Conservation (phyloP, 257 asterid species). For the Dorcoceras hygrometricum region DNA sequence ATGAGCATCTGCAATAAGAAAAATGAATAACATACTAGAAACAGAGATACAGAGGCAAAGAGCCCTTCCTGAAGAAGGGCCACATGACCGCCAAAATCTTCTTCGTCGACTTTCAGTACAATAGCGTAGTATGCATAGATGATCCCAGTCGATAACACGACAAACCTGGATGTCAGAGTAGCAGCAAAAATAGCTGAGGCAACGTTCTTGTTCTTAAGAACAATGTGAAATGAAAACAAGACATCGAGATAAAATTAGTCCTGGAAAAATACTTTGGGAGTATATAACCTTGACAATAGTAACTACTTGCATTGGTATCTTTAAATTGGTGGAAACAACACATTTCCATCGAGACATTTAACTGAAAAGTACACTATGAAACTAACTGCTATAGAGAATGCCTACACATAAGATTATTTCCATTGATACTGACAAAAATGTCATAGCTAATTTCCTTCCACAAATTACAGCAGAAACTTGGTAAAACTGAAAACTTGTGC, state of each 20-base stretch:
- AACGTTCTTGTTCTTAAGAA: background rate
- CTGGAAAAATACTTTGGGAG: background rate
- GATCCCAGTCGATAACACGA: constrained; percentile 66
- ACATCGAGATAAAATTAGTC: background rate
- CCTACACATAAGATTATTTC: constrained; percentile 1
- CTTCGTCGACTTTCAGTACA: constrained; percentile 83
- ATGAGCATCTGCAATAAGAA: background rate
- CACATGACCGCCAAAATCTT: constrained; percentile 92
- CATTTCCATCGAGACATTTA: background rate
- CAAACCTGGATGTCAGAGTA: constrained; percentile 49
- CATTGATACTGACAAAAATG: background rate
- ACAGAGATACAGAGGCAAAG: constrained; percentile 82
- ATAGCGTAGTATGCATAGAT: constrained; percentile 75
- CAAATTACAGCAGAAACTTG: background rate
- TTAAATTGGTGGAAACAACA: constrained; percentile 2
- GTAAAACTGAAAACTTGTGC: background rate
- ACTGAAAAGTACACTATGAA: background rate
- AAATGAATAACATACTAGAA: constrained; percentile 52
- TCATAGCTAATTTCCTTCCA: background rate
- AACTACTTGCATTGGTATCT: constrained; percentile 1
- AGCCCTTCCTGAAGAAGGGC: constrained; percentile 95
- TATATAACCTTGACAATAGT: constrained; percentile 3
- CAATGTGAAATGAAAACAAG: background rate
- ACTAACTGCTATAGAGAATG: constrained; percentile 4
- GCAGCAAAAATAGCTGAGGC: constrained; percentile 8